Evolutionary conservation across 1,284 basidiomycete species (phyloP).

Genomic region (Ustilago bromivora): DNA sequence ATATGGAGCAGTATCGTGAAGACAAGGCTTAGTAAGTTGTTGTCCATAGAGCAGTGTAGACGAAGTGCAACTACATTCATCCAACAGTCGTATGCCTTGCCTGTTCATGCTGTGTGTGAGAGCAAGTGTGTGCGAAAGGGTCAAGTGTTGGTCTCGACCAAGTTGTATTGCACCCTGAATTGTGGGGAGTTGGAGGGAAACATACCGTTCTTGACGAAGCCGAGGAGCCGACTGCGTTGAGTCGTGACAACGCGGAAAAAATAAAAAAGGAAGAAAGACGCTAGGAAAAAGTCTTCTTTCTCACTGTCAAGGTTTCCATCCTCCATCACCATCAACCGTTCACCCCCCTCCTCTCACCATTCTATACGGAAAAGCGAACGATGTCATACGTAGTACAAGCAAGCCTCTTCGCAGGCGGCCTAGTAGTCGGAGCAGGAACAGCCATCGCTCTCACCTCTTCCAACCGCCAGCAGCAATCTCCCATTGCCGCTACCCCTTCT

Average conservation of each 20-base stretch:
- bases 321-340: not conserved
- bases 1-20: constrained; percentile 71
- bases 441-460: constrained; percentile 32
- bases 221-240: no score
- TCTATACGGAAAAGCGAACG: constrained; percentile 69
- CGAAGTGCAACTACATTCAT: not conserved
- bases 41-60: not conserved
- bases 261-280: not conserved
- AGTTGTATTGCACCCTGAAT: no score
- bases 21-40: constrained; percentile 5
- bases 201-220: no score
- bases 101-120: not conserved
- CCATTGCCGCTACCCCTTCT: constrained; percentile 1
- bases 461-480: constrained; percentile 19
- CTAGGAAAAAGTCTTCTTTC: not conserved
- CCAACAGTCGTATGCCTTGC: not conserved
- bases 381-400: constrained; percentile 91
- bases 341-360: not conserved
- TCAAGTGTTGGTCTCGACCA: constrained; percentile 6
- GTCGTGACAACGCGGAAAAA: not conserved
- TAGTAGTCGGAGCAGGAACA: constrained; percentile 80
- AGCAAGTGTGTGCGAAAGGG: not conserved
- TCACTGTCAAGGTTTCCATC: not conserved
- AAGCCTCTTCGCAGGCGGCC: constrained; percentile 79
- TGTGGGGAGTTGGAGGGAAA: no score